Evolutionary conservation across 108 stramenopile species (phyloP), one percentile per base, ranked within the genome.

Genomic region (Cylindrotheca closterium): DNA sequence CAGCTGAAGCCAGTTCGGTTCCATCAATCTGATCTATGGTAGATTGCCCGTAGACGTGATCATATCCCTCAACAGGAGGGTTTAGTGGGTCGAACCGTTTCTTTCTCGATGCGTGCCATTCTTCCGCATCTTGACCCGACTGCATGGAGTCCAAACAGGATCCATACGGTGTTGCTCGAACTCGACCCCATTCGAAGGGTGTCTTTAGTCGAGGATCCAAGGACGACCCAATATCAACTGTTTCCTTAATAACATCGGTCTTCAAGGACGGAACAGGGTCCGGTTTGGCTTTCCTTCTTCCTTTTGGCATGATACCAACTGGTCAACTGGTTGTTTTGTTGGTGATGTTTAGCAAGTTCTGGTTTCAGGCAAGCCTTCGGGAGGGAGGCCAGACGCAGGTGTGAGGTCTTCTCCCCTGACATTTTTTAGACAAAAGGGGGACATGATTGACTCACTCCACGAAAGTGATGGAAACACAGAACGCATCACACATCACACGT

Each of bases 1-100:
- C 49, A 23, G 30, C 51, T 22, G 75, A 65, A 17, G 55, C 74
- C 47, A 73, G 33, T 37, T 58, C 55, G 7, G 52, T 60, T 1
- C 46, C 33, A 63, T 79, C 78, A 10, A 79, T 57, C 52, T 64
- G 54, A 47, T 80, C 65, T 52, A 90, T 86, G 12, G 71, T 67
- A 23, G 68, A 49, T 55, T 81, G 74, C 18, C 92, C 92, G 51
- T 84, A 77, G 22, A 88, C 60, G 59, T 90, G 89, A 60, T 85
- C 81, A 56, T 86, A 93, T 8, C 89, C 89, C 51, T 88, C 81
- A 21, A 58, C 50, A 18, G 92, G 83, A 51, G 77, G 79, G 19
- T 75, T 23, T 2, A 86, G 47, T 1, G 82, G 67, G 28, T 27
- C 27, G 2, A 86, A 55, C 10, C 73, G 47, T 50, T 66, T 30